Base-by-base conservation (phyloP, 2,329 filamentous ascomycete species). In the Talaromyces sp. region DNA sequence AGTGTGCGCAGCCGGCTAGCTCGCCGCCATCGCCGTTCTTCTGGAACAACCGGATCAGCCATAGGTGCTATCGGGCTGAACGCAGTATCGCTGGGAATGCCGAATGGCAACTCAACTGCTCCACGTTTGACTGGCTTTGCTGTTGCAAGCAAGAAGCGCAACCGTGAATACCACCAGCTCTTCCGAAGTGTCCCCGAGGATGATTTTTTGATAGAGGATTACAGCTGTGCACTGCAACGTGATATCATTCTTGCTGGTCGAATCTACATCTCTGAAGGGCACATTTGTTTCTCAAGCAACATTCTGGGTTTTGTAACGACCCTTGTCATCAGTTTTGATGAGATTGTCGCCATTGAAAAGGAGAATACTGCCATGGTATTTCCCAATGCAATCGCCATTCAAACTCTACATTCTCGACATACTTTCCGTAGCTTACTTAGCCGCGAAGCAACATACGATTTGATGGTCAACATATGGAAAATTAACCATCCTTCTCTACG, bases 271-370 rank as follows among this genome's bases (percentile, higher is more conserved):
- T 98, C 95, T 0, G 95, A 99, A 77, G 93, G 93, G 11, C 93
- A 99, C 72, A 86, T 99, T 53, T 99, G 95, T 79, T 99, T 99
- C 77, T 97, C 93, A 70, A 98, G 95, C 80, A 99, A 99, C 72
- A 99, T 99, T 66, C 85, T 99, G 53, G 95, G 95, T 58, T 99
- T 95, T 95, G 90, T 96, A 24, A 99, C 95, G 0, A 99, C 95
- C 1, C 81, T 99, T 49, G 93, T 99, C 57, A 96, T 99, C 80
- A 96, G 92, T 74, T 99, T 99, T 72, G 95, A 99, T 71, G 95
- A 99, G 75, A 91, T 99, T 61, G 91, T 98, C 21, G 92, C 93
- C 0, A 90, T 99, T 8, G 95, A 99, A 77, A 98, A 98, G 79
- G 90, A 96, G 74, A 97, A 88, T 72, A 99, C 95, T 0, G 95